These are phyloP conservation scores for Claviceps maximensis DNA, from an alignment of 2,329 filamentous ascomycete genomes.

Conservation along the genomic window DNA sequence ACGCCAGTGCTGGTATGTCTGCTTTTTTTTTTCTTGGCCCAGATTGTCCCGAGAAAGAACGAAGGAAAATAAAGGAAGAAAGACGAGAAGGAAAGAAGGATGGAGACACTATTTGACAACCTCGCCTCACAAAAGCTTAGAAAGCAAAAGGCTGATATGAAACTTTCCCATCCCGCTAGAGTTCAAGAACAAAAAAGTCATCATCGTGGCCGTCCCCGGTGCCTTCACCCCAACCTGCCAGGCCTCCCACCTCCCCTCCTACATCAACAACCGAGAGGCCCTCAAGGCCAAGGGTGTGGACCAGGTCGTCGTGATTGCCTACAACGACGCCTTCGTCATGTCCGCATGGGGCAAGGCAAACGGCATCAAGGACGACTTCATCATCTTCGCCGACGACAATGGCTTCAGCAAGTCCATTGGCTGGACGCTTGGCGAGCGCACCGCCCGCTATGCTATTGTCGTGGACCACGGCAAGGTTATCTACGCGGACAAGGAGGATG, in stretches of 20 bases:
- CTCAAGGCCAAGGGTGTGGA: conserved; percentile 75
- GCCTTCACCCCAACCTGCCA: conserved; percentile 85
- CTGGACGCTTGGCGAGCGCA: conserved; percentile 64
- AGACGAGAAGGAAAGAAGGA: not conserved
- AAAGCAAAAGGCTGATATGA: not conserved
- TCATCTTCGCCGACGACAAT: conserved; percentile 60
- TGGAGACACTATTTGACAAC: not conserved
- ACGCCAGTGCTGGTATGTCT: conserved; percentile 58
- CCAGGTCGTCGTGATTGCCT: conserved; percentile 65
- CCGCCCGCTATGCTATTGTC: conserved; percentile 66
- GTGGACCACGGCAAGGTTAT: conserved; percentile 72
- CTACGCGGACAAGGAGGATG: conserved; percentile 64
- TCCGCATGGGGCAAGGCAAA: conserved; percentile 85
- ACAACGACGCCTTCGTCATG: conserved; percentile 81
- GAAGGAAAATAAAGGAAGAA: not conserved
- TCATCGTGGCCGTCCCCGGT: conserved; percentile 45
- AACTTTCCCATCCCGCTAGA: conserved; percentile 21
- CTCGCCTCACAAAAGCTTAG: not conserved
- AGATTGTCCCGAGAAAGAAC: not conserved
- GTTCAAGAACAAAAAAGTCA: conserved; percentile 42
- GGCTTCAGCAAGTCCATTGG: conserved; percentile 67
- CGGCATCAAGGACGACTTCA: conserved; percentile 54
- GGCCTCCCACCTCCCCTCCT: conserved; percentile 66
- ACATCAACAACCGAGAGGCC: conserved; percentile 56
- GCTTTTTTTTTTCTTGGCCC: not conserved